Percentiles rank a stretch among this genome's conserved stretches.
phyloP scores from a whole-genome alignment of 345 rosid species.

The Sisymbrium irio region DNA sequence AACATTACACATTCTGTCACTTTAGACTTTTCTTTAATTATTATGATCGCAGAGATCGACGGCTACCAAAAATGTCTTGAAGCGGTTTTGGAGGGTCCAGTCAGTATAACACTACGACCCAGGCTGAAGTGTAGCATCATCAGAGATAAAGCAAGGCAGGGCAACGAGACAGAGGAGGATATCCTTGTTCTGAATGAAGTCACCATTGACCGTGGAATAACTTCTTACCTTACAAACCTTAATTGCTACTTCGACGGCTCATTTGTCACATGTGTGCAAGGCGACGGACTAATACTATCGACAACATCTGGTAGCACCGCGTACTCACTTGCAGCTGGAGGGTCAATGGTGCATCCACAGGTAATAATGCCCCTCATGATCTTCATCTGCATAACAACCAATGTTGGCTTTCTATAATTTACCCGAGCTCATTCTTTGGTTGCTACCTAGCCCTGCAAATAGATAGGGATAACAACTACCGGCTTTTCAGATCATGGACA shows the following conservation, averaged over 20 bases:
- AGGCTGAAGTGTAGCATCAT: slow-evolving; percentile 80
- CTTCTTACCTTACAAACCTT: slow-evolving; percentile 89
- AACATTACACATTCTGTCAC: slow-evolving; percentile 11
- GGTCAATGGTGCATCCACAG: slow-evolving; percentile 99
- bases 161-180: slow-evolving; percentile 68
- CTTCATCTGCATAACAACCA: not conserved
- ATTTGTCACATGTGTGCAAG: slow-evolving; percentile 97
- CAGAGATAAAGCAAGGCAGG: slow-evolving; percentile 75
- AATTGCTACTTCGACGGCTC: slow-evolving; percentile 94
- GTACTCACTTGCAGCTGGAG: slow-evolving; percentile 97
- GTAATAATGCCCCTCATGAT: slow-evolving; percentile 32
- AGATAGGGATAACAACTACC: not conserved
- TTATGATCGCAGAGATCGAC: slow-evolving; percentile 59
- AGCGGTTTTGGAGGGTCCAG: slow-evolving; percentile 76
- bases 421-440: not conserved
- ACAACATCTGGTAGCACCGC: slow-evolving; percentile 99
- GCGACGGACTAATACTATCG: slow-evolving; percentile 92
- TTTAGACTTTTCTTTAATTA: slow-evolving; percentile 16
- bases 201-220: slow-evolving; percentile 95
- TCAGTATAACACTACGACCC: slow-evolving; percentile 88
- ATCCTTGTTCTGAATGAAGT: slow-evolving; percentile 94
- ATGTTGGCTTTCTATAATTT: not conserved
- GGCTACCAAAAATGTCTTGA: slow-evolving; percentile 76
- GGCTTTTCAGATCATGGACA: not conserved
- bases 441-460: not conserved